Percentiles rank a stretch among this genome's conserved stretches.
These are phyloP conservation scores for Rossbeevera mucosa DNA, from an alignment of 768 basidiomycete species.

Conservation along the genomic window DNA sequence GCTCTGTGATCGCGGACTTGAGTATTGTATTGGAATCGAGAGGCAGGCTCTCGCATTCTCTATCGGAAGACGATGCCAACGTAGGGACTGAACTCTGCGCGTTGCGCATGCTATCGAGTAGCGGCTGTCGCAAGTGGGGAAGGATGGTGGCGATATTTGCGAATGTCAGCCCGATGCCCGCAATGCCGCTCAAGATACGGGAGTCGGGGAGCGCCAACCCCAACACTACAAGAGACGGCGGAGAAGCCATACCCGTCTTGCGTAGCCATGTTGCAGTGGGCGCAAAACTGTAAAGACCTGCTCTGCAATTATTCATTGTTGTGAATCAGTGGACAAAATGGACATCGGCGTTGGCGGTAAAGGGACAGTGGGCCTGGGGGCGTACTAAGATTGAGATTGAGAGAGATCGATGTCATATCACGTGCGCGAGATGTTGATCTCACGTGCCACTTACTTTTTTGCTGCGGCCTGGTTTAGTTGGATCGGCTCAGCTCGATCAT, in stretches of 20 bases:
- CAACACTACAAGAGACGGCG: conserved; percentile 21
- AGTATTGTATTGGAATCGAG: not conserved
- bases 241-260: conserved; percentile 21
- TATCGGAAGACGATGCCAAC: not conserved
- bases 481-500: not conserved
- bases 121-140: conserved; percentile 21
- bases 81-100: not conserved
- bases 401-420: conserved; percentile 12
- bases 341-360: conserved; percentile 2
- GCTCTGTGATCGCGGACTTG: not conserved
- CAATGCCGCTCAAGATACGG: conserved; percentile 23
- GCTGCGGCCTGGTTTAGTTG: not conserved
- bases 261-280: conserved; percentile 20
- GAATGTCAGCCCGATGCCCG: conserved; percentile 25
- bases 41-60: not conserved
- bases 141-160: conserved; percentile 22
- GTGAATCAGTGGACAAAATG: conserved; percentile 1
- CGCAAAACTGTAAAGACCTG: conserved; percentile 25
- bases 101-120: conserved; percentile 9
- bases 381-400: not conserved
- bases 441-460: not conserved
- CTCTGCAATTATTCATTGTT: conserved; percentile 23
- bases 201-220: conserved; percentile 26
- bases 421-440: conserved; percentile 15
- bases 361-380: not conserved